These are phyloP conservation scores for Symbiodinium natans DNA, from an alignment of 73 alveolate genomes.

Conservation along the genomic window DNA sequence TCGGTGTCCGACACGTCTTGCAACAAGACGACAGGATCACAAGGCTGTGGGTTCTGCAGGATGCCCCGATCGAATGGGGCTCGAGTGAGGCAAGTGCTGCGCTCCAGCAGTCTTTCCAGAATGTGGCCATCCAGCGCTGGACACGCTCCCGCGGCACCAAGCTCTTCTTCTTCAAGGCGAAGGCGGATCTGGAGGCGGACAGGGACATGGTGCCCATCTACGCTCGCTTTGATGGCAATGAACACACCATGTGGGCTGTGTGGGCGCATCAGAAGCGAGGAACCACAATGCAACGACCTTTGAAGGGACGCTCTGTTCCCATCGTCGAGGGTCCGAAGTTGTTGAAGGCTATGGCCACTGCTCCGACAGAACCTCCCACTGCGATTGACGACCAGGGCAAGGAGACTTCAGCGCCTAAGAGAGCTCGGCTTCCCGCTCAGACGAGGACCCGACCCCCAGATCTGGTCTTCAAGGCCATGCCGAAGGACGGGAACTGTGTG, in stretches of 20 bases:
- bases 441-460: no score
- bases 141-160: not conserved
- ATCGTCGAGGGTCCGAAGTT: not conserved
- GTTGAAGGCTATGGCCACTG: no score
- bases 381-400: not conserved
- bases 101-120: not conserved
- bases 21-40: no score
- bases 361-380: no score
- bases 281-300: not conserved
- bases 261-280: not conserved
- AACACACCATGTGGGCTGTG: not conserved
- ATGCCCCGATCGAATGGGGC: not conserved
- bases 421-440: not conserved
- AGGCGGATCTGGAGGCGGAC: not conserved
- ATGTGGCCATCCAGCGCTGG: no score
- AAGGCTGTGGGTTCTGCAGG: not conserved
- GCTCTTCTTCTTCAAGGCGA: not conserved
- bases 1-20: not conserved
- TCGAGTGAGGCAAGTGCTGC: not conserved
- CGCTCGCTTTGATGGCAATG: not conserved
- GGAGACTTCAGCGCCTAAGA: not conserved
- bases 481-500: not conserved
- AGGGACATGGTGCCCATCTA: not conserved
- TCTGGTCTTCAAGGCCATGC: not conserved
- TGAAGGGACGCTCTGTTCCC: no score